Base-by-base conservation (phyloP, 2,329 filamentous ascomycete species). In the Pseudonectria foliicola region DNA sequence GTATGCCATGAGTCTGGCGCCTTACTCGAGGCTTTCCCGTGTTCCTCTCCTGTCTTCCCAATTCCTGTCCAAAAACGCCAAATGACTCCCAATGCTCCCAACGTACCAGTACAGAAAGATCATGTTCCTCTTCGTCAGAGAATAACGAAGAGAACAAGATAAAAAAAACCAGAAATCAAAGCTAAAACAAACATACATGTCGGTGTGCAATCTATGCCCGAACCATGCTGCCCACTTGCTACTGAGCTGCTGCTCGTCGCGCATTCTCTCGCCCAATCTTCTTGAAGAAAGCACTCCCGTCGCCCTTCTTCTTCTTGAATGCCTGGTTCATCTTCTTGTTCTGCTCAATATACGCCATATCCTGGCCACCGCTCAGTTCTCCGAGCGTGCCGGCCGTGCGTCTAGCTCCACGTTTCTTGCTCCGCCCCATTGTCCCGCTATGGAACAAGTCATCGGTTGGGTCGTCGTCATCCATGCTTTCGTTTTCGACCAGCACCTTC, bases 321-420 rank as follows among this genome's bases (percentile, higher is more conserved):
- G 52, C 38, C 31, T 59, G 56, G 53, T 85, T 86, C 45, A 73
- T 70, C 49, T 72, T 79, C 67, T 80, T 82, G 60, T 85, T 87
- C 61, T 85, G 81, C 60, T 90, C 85, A 37, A 87, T 78, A 57
- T 90, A 96, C n/a, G 90, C 89, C 92, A 98, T 96, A 56, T 93
- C 86, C 56, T 94, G 85, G 1, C 89, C 92, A 38, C 92, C 92
- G 36, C 85, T 87, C 37, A 95, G 71, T 49, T 93, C 89, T 33
- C 81, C 82, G 36, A 98, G 70, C 10, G 80, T 87, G 15, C 88
- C 90, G 1, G 89, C 92, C 18, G 84, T 93, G 40, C 92, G 75
- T 45, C 81, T 77, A 2, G 81, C 83, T 3, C 67, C 75, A n/a
- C 75, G 81, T 56, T 66, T 60, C 49, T 56, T 59, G 58, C 66